These are phyloP conservation scores for Colletotrichum nymphaeae DNA, from an alignment of 2,329 filamentous ascomycete genomes.

Conservation along the genomic window DNA sequence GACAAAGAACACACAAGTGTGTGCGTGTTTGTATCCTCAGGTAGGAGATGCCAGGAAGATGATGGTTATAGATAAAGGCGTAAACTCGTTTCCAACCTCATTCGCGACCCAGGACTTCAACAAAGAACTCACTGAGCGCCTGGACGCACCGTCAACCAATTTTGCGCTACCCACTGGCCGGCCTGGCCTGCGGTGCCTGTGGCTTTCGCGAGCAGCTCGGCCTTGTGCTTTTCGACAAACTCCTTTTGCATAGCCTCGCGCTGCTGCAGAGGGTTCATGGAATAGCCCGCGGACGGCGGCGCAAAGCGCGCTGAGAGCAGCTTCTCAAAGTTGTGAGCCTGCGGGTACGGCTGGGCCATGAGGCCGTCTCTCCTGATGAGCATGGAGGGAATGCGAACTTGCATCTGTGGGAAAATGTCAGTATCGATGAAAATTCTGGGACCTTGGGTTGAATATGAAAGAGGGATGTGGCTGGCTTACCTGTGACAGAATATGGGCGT, in stretches of 20 bases:
- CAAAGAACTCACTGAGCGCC: slow-evolving; percentile 10
- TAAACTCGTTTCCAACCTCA: background rate
- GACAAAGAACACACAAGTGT: background rate
- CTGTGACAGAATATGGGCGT: slow-evolving; percentile 65
- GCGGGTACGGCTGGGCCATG: slow-evolving; percentile 56
- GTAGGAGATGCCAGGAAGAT: too few species aligned
- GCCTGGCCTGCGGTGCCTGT: slow-evolving; percentile 49
- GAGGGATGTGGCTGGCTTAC: slow-evolving; percentile 50
- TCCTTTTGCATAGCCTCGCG: slow-evolving; percentile 60
- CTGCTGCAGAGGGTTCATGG: slow-evolving; percentile 59
- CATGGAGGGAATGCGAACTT: slow-evolving; percentile 71
- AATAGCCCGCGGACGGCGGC: slow-evolving; percentile 48
- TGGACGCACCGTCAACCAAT: slow-evolving; percentile 45
- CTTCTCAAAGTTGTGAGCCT: slow-evolving; percentile 57
- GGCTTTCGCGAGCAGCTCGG: slow-evolving; percentile 54
- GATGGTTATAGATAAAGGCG: too few species aligned
- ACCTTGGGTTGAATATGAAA: background rate
- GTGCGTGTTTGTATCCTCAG: too few species aligned
- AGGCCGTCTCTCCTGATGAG: slow-evolving; percentile 66
- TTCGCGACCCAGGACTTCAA: background rate
- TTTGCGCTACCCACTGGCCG: slow-evolving; percentile 51
- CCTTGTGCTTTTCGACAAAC: slow-evolving; percentile 55
- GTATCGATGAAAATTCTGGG: background rate
- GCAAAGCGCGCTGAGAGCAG: slow-evolving; percentile 53
- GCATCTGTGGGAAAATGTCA: slow-evolving; percentile 52